Evolutionary conservation across 352 stramenopile species (phyloP).

Genomic region (Pythium angustatum): DNA sequence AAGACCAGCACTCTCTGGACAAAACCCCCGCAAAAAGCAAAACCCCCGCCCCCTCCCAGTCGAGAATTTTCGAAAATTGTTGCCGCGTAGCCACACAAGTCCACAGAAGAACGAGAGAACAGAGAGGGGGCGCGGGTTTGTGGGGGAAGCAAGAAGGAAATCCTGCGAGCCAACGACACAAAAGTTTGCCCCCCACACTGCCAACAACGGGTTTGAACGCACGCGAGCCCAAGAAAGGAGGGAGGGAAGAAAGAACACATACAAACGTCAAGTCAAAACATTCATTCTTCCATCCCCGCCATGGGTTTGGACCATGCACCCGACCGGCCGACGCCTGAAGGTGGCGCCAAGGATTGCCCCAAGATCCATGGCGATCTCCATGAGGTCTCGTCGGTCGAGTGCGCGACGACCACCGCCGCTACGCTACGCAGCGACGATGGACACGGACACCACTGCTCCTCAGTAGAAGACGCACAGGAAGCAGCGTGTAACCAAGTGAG

Average conservation of each 20-base stretch:
- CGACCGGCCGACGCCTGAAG: constrained; percentile 7
- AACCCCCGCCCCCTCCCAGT: constrained; percentile 22
- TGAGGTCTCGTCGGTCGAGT: constrained; percentile 13
- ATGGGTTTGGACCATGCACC: constrained; percentile 56
- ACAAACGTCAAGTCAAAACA: constrained; percentile 50
- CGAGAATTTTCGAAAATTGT: constrained; percentile 39
- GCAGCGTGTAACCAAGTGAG: constrained; percentile 3
- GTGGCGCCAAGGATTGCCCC: constrained; percentile 27
- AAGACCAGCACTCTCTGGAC: constrained; percentile 25
- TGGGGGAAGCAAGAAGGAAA: background rate
- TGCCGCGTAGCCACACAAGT: constrained; percentile 21
- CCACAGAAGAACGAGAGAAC: background rate
- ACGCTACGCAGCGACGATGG: background rate
- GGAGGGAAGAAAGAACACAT: constrained; percentile 26
- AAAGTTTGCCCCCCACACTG: constrained; percentile 32
- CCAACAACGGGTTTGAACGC: constrained; percentile 4
- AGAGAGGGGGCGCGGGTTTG: background rate
- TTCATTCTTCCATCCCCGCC: constrained; percentile 37
- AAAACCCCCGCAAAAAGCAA: constrained; percentile 15
- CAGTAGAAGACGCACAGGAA: constrained; percentile 7
- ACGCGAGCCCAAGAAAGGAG: background rate
- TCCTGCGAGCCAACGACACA: constrained; percentile 23
- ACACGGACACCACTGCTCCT: background rate
- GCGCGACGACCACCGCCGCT: background rate
- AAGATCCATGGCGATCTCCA: constrained; percentile 18